A percentile compares a stretch with the other conserved stretches of the same genome.
Evolutionary conservation across 2,329 filamentous ascomycete genomes (phyloP).

Genomic region (Cryphonectria radicalis): DNA sequence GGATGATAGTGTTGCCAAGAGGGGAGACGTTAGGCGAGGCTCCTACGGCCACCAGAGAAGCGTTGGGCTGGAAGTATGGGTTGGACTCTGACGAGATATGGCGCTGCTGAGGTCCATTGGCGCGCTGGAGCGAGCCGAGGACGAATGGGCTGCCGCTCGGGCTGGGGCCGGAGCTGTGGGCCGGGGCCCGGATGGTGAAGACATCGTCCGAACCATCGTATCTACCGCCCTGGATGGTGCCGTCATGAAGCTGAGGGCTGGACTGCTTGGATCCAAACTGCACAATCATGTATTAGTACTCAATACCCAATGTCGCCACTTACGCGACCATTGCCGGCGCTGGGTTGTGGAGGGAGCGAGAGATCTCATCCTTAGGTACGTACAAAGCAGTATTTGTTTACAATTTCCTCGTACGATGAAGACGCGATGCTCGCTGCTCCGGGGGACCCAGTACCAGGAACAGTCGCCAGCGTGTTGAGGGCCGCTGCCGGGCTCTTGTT

Average conservation of each 20-base stretch:
- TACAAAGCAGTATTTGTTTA: constrained; percentile 99
- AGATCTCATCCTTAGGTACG: constrained; percentile 59
- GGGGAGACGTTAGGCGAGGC: constrained; percentile 43
- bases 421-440: constrained; percentile 69
- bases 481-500: constrained; percentile 29
- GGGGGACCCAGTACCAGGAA: constrained; percentile 53
- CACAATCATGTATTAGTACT: constrained; percentile 45
- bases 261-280: constrained; percentile 67
- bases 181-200: constrained; percentile 38
- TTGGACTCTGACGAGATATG: constrained; percentile 43
- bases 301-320: constrained; percentile 29
- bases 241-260: constrained; percentile 55
- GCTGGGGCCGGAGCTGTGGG: constrained; percentile 42
- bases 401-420: constrained; percentile 91
- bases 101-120: constrained; percentile 48
- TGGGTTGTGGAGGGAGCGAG: constrained; percentile 34
- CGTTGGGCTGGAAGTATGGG: constrained; percentile 42
- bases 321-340: constrained; percentile 32
- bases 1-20: constrained; percentile 35
- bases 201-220: constrained; percentile 49
- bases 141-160: constrained; percentile 44
- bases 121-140: constrained; percentile 37
- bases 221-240: constrained; percentile 47
- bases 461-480: constrained; percentile 36
- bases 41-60: constrained; percentile 37